Base-by-base conservation (phyloP, 2,329 filamentous ascomycete genomes). In the Cladosporium phlei region DNA sequence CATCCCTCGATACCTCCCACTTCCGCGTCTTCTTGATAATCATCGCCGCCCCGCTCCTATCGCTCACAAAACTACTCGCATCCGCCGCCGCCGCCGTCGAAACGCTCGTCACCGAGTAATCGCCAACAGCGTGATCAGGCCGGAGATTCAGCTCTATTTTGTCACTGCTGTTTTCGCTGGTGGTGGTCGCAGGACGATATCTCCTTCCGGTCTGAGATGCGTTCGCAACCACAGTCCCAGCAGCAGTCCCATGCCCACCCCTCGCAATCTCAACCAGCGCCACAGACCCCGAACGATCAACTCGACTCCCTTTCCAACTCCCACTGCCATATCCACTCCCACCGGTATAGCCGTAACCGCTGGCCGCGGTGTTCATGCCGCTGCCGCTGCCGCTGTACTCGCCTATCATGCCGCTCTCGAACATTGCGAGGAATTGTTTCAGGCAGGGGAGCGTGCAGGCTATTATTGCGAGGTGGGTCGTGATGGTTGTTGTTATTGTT, bases 381-480 rank as follows among this genome's bases (percentile, higher is more conserved):
- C 42, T 45, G 12, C 42, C 42, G 17, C 42, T 45, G 7, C 42
- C 32, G 17, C 32, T 45, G 24, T 37, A 16, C 22, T 45, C 42
- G 32, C 42, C 42, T 11, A 45, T 45, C 42, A 45, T 45, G 17
- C 42, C 42, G 24, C 42, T 45, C 14, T 45, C 42, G 37, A 57
- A 56, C n/a, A 55, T 48, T 1, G 50, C 46, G 29, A 61, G 59
- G 50, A 62, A 61, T 4, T 58, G 55, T 27, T 59, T 63, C 25
- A 55, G 53, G 49, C 58, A 63, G 2, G 58, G 60, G 2, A 63
- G 28, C 0, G 60, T 63, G 3, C 56, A 55, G 4, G 60, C 47
- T 20, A 61, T 58, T 44, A 60, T 52, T 49, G 52, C 54, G 11
- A 61, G 16, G 33, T 63, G 56, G 22, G 61, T 51, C 3, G 52